Percentiles rank a stretch among this genome's conserved stretches.
Conservation (phyloP, 1,284 basidiomycete genomes). For the Malassezia globosa region DNA sequence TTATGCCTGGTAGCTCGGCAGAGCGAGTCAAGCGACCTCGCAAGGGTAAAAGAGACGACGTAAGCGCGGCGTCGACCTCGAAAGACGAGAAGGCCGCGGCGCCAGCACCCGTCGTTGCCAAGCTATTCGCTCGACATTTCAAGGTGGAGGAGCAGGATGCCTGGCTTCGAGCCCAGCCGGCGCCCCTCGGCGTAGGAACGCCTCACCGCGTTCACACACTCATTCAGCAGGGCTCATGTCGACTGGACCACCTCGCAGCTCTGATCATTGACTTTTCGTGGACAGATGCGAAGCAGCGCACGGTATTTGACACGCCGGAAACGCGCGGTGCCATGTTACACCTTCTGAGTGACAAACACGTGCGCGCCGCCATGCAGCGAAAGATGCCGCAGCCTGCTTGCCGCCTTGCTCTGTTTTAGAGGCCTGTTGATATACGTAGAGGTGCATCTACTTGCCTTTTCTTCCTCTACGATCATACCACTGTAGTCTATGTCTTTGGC, state of each 20-base stretch:
- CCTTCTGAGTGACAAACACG: conserved; percentile 15
- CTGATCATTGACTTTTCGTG: conserved; percentile 37
- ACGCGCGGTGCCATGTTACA: conserved; percentile 33
- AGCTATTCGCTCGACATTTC: conserved; percentile 43
- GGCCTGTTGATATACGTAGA: no score
- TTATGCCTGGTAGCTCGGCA: conserved; percentile 19
- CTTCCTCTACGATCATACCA: background rate
- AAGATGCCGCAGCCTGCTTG: background rate
- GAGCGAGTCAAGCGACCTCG: conserved; percentile 4
- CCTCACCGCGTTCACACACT: conserved; percentile 32
- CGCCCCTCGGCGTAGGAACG: conserved; percentile 36
- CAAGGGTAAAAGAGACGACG: no score
- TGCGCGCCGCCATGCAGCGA: background rate
- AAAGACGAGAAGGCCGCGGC: background rate
- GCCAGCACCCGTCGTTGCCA: conserved; percentile 20
- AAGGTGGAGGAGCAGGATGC: conserved; percentile 35
- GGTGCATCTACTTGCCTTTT: background rate
- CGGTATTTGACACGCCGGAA: conserved; percentile 35
- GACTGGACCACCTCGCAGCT: conserved; percentile 22
- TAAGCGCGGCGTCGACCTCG: background rate
- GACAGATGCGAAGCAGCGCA: conserved; percentile 35
- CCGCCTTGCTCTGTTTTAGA: conserved; percentile 5
- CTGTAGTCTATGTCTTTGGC: no score
- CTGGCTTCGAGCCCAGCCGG: conserved; percentile 27
- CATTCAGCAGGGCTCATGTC: conserved; percentile 23